A percentile compares a stretch with the other conserved stretches of the same genome.
These are phyloP conservation scores for Scheffersomyces titani DNA, from an alignment of 1,139 yeast genomes.

Conservation along the genomic window DNA sequence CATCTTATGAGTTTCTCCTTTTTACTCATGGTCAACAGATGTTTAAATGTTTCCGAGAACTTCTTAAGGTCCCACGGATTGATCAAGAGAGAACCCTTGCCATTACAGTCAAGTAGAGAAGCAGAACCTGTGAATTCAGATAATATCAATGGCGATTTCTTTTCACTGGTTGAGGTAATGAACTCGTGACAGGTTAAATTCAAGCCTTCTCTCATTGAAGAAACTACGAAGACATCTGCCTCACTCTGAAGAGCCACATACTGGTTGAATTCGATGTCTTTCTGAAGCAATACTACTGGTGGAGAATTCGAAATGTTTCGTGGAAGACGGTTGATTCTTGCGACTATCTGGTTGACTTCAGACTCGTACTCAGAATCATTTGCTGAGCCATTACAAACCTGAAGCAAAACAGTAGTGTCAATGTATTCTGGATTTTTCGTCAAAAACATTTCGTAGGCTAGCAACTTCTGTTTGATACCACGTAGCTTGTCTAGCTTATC, in stretches of 20 bases:
- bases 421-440: conserved; percentile 69
- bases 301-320: conserved; percentile 74
- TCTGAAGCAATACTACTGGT: conserved; percentile 85
- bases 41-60: conserved; percentile 61
- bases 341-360: conserved; percentile 76
- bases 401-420: conserved; percentile 72
- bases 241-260: conserved; percentile 83
- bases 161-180: conserved; percentile 69
- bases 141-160: conserved; percentile 78
- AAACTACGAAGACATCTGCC: conserved; percentile 84
- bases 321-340: conserved; percentile 77
- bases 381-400: conserved; percentile 69
- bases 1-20: conserved; percentile 64
- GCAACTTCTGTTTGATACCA: conserved; percentile 83
- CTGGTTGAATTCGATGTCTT: conserved; percentile 86
- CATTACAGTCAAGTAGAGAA: conserved; percentile 53
- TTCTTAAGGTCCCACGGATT: conserved; percentile 88
- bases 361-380: conserved; percentile 62
- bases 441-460: conserved; percentile 83
- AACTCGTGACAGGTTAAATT: conserved; percentile 95
- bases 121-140: conserved; percentile 97
- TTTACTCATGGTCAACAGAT: conserved; percentile 62
- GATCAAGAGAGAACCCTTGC: conserved; percentile 70
- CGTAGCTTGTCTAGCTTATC: conserved; percentile 87
- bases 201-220: conserved; percentile 95